Percentiles rank a stretch among this genome's conserved stretches.
Evolutionary conservation across 2,329 filamentous ascomycete genomes (phyloP).

Genomic region (Trichoderma arundinaceum): DNA sequence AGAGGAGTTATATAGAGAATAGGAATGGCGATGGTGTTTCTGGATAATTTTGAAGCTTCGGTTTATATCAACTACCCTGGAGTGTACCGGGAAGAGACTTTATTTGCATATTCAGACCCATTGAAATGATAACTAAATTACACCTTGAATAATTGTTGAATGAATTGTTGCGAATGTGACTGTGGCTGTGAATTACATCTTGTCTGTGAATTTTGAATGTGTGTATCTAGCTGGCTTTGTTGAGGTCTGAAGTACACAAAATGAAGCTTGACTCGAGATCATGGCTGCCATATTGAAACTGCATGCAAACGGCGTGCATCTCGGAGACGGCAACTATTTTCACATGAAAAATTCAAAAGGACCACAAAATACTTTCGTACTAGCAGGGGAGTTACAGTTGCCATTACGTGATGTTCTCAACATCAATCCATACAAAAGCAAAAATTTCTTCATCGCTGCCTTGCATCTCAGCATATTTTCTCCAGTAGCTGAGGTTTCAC

Average conservation of each 20-base stretch:
- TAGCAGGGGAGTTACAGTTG: neutral
- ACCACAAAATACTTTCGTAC: constrained; percentile 8
- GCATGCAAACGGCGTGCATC: neutral
- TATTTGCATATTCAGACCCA: neutral
- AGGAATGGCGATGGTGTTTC: neutral
- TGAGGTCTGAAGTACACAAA: neutral
- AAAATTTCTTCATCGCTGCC: neutral
- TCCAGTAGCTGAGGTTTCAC: neutral
- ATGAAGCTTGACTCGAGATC: neutral
- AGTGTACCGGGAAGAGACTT: neutral
- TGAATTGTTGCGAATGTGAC: neutral
- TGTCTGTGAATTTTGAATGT: too few species aligned
- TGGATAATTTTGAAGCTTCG: neutral
- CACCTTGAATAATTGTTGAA: neutral
- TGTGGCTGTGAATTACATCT: neutral
- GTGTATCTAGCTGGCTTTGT: too few species aligned
- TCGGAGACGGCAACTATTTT: neutral
- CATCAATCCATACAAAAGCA: neutral
- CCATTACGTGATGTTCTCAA: neutral
- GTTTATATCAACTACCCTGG: constrained; percentile 3
- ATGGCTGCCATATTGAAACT: neutral
- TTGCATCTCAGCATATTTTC: neutral
- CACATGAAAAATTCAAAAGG: neutral
- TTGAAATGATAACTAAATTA: neutral
- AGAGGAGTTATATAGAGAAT: constrained; percentile 58